A percentile compares a stretch with the other conserved stretches of the same genome.
phyloP scores from a whole-genome alignment of 2,329 filamentous ascomycete genomes.

The Fusarium nanum region DNA sequence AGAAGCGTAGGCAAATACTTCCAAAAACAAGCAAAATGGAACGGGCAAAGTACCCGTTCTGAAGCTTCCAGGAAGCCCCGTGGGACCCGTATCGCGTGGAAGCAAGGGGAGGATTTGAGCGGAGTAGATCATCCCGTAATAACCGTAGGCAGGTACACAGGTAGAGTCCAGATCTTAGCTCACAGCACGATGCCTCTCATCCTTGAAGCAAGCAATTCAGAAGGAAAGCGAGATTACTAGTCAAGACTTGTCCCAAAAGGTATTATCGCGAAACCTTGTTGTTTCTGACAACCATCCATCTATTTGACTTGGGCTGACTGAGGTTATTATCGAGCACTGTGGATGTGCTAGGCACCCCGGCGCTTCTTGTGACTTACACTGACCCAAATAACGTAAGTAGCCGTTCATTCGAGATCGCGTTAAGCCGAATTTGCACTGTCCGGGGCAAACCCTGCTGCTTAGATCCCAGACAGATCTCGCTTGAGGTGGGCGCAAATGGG shows the following conservation, averaged over 20 bases:
- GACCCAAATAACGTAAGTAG: slow-evolving; percentile 31
- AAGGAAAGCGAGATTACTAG: neutral
- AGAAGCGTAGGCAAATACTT: neutral
- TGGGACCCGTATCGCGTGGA: slow-evolving; percentile 37
- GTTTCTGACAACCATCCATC: slow-evolving; percentile 16
- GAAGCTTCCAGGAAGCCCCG: slow-evolving; percentile 13
- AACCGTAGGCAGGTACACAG: slow-evolving; percentile 20
- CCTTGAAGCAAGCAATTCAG: neutral
- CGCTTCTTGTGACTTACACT: slow-evolving; percentile 16
- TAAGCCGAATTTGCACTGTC: slow-evolving; percentile 37
- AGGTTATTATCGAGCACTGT: slow-evolving; percentile 20
- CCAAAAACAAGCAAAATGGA: neutral
- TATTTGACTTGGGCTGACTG: slow-evolving; percentile 2
- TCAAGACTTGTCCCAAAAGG: slow-evolving; percentile 1
- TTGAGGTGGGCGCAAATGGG: slow-evolving; percentile 25
- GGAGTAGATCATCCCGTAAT: slow-evolving; percentile 37
- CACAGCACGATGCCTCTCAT: slow-evolving; percentile 9
- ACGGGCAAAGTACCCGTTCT: slow-evolving; percentile 1
- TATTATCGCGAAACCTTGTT: slow-evolving; percentile 27
- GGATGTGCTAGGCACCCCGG: slow-evolving; percentile 6
- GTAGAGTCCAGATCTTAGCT: slow-evolving; percentile 10
- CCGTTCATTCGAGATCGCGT: slow-evolving; percentile 41
- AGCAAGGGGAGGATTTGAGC: slow-evolving; percentile 41
- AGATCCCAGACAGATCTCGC: slow-evolving; percentile 40
- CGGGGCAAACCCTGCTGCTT: slow-evolving; percentile 39